Evolutionary conservation across 176 grass and related monocot genomes (phyloP), one percentile per base, ranked within the genome.

Genomic region (Triticum dicoccoides): DNA sequence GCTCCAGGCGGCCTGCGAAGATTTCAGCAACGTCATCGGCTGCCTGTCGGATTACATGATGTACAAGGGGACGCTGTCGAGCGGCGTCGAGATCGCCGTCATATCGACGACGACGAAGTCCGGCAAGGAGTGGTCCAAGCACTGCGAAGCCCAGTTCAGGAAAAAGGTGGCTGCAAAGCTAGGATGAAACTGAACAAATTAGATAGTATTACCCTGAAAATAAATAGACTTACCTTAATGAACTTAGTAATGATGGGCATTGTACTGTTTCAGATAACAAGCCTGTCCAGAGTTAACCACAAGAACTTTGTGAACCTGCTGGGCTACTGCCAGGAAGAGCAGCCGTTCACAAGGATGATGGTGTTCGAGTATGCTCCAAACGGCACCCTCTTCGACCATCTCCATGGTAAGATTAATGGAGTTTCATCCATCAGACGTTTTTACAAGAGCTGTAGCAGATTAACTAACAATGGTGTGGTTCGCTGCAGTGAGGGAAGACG

Each of bases 281-380:
- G 71, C 58, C 11, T 99, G 86, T 94, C 97, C 11, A 89, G 87
- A 75, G 79, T 99, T 6, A 97, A 94, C 89, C 97, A 99, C 87
- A 93, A 93, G 89, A 97, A 99, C 65, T 96, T 97, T 74, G 88
- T 93, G 25, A 99, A 96, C 82, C 91, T 99, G 65, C 89, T 99
- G 6, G 97, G 97, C 39, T 94, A 91, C 87, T 99, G 94, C 67
- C 78, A 97, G 84, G 90, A 99, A 83, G 86, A 94, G 33, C 78
- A 89, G 44, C 92, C 97, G 5, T 99, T 99, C 47, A 94, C 97
- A n/a, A 88, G 97, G 87, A 99, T 99, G 94, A 87, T 99, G 94
- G 89, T 94, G 78, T 99, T 99, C 70, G 97, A 99, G 84, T 99
- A 99, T 38, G 90, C 94, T 25, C 94, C 97, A 8, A 96, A 91